Evolutionary conservation across 495 filamentous ascomycete genomes (phyloP), one percentile per base, ranked within the genome.

Genomic region (Darksidea phi): DNA sequence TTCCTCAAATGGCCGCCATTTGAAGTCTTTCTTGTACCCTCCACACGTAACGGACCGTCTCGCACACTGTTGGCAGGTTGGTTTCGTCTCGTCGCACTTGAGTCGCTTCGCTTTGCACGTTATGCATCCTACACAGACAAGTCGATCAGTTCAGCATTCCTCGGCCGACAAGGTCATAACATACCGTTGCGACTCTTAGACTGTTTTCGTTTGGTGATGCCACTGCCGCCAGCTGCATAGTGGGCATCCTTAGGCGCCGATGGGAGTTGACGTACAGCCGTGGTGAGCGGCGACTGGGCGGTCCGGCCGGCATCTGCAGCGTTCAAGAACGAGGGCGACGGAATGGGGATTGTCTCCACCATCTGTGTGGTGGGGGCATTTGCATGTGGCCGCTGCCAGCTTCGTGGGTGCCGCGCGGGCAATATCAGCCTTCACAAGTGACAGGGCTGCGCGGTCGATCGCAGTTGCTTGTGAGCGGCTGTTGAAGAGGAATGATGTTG

Each of bases 181-280:
- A 59, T 84, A 89, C 88, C 88, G 79, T 91, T 90, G 67, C 88
- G 84, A 73, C 88, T 91, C 70, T 92, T 92, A 48, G 86, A 88
- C 74, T 91, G 88, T 66, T 90, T 92, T 7, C 84, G 84, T 67
- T 88, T 90, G 28, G 70, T 70, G 57, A 70, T 67, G 54, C 50
- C 66, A 36, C 60, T 73, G 59, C 37, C 42, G 43, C 65, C 42
- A 26, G 60, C 56, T 26, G 47, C 43, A 38, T 56, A 52, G 64
- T 58, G 25, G 37, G 23, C 41, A 17, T 45, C 54, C 50, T 71
- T 73, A 28, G 70, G 38, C 24, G 74, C 41, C 37, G 63, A 74
- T 34, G 36, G 70, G 50, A 57, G 70, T 46, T 64, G 76, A 57
- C 41, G 77, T 70, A 54, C 76, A 66, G 68, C 61, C 48, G 50